Evolutionary conservation across 768 basidiomycete genomes (phyloP).

Genomic region (Leccinum arenicola): DNA sequence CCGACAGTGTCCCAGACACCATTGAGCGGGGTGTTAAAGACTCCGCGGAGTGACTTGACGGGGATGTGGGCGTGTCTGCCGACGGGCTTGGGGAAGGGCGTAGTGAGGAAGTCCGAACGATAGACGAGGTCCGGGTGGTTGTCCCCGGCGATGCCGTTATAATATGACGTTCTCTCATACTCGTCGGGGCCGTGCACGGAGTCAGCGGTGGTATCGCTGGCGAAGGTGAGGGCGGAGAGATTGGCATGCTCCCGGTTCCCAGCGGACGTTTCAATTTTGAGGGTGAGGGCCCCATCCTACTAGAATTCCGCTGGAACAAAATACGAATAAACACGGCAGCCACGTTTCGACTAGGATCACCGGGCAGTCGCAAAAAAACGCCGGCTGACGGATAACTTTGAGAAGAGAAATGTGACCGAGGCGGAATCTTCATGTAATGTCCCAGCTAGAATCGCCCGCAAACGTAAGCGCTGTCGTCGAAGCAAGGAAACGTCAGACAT

Average conservation of each 20-base stretch:
- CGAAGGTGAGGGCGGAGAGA: no score
- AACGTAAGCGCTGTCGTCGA: constrained; percentile 51
- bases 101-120: not conserved
- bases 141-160: not conserved
- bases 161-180: not conserved
- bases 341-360: no score
- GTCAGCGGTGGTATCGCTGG: no score
- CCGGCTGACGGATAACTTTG: no score
- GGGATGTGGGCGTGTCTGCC: not conserved
- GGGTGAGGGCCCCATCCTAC: no score
- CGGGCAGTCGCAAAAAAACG: no score
- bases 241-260: no score
- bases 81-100: not conserved
- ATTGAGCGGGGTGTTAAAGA: not conserved
- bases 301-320: no score
- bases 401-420: constrained; percentile 34
- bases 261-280: no score
- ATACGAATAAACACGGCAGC: no score
- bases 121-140: not conserved
- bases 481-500: constrained; percentile 1
- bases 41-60: not conserved
- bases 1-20: not conserved
- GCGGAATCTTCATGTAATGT: constrained; percentile 71
- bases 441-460: constrained; percentile 72
- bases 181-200: not conserved